Conservation (phyloP, 495 filamentous ascomycete species). For the Penicillium fimorum region DNA sequence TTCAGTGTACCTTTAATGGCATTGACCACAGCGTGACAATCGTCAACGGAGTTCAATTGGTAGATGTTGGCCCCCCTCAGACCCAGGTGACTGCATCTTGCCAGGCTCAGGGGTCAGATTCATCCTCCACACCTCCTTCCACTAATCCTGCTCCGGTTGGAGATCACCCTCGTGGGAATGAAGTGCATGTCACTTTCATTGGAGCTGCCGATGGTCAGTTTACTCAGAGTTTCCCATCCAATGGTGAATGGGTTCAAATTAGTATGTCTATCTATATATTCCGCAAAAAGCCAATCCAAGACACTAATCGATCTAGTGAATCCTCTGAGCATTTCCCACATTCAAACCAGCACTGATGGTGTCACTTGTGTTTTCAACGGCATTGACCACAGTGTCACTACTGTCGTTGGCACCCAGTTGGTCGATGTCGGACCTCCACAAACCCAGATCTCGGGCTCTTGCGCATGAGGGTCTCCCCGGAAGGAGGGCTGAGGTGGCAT, state of each 20-base stretch:
- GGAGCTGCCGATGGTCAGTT: conserved; percentile 23
- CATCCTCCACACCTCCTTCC: background rate
- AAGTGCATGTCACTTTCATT: conserved; percentile 16
- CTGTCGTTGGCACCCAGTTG: conserved; percentile 12
- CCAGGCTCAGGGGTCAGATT: conserved; percentile 3
- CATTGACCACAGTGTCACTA: conserved; percentile 17
- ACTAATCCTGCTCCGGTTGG: background rate
- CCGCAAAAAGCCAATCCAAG: background rate
- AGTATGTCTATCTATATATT: conserved; percentile 11
- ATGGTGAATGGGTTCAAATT: conserved; percentile 7
- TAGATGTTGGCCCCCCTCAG: conserved; percentile 39
- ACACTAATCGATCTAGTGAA: conserved; percentile 13
- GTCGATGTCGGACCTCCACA: conserved; percentile 23
- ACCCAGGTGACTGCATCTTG: conserved; percentile 38
- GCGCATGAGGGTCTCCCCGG: background rate
- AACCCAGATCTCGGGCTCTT: conserved; percentile 18
- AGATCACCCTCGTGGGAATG: too few relatives aligned
- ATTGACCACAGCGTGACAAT: conserved; percentile 25
- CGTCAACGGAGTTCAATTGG: conserved; percentile 19
- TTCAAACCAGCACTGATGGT: conserved; percentile 7
- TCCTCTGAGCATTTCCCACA: conserved; percentile 20
- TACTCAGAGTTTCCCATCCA: conserved; percentile 15
- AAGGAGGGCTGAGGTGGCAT: background rate
- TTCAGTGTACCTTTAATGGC: conserved; percentile 25
- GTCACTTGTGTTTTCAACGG: conserved; percentile 16